Evolutionary conservation across 1,284 basidiomycete genomes (phyloP), one percentile per base, ranked within the genome.

Genomic region (Tremellales sp.): DNA sequence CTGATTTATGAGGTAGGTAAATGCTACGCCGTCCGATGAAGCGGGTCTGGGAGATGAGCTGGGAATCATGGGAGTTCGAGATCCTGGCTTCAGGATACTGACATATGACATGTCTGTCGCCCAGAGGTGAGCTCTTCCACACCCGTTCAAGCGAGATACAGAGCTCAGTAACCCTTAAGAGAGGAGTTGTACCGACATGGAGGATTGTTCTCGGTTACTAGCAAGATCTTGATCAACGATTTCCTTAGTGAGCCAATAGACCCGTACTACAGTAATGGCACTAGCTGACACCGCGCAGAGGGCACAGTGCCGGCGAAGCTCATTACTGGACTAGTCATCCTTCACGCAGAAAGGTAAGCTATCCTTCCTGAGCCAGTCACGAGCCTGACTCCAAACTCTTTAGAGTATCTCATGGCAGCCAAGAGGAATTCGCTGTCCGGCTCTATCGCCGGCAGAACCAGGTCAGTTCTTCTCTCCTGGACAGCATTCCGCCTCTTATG

Each of bases 141-240:
- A 12, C 13, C 29, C n/a, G 34, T 16, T 5, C 26, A 13, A 34
- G 21, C 28, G 7, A 12, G 12, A 13, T 31, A 3, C 26, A 4
- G 9, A 9, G 4, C 32, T 14, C 14, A 31, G 1, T 13, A 13
- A 8, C 21, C 3, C 1, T 4, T 5, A 66, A 93, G 91, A 60
- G 85, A 89, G 72, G 81, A 81, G 39, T 66, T 95, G 46, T 97
- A 95, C 73, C 84, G 85, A 58, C 78, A 79, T 49, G 92, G 92
- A 3, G 91, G 95, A 2, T 76, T 99, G 5, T 78, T 97, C 43
- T 91, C 88, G 9, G 85, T 97, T 31, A 98, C 94, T 0, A 92
- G 89, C 26, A 83, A 89, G 22, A 97, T 99, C 56, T 76, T 98
- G 22, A 86, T 94, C 36, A 91, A 94, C 43, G 95, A 98, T 67